Evolutionary conservation across 805 yeast species (phyloP).

Genomic region (Barnettozyma botsteinii): DNA sequence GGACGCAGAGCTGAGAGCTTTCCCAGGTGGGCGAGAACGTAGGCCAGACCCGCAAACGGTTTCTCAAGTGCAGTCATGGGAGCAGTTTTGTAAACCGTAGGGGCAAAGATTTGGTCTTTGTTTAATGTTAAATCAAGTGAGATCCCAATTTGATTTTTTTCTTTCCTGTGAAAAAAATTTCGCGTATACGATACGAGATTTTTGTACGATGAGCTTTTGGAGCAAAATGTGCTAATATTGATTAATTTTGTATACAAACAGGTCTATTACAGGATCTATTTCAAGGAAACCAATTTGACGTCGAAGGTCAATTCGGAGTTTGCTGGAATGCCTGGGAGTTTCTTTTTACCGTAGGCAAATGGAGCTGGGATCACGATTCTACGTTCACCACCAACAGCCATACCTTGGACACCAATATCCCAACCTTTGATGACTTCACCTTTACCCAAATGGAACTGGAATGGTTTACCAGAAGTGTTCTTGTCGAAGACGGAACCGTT

Average conservation of each 20-base stretch:
- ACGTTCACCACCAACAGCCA: slow-evolving; percentile 99
- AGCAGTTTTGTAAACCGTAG: no score
- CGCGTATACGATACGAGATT: background rate
- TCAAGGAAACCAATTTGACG: slow-evolving; percentile 85
- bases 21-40: slow-evolving; percentile 41
- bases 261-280: slow-evolving; percentile 39
- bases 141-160: background rate
- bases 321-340: slow-evolving; percentile 95
- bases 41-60: slow-evolving; percentile 29
- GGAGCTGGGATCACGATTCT: slow-evolving; percentile 93
- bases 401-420: slow-evolving; percentile 98
- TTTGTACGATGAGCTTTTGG: no score
- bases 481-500: slow-evolving; percentile 96
- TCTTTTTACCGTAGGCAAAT: slow-evolving; percentile 93
- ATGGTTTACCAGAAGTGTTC: slow-evolving; percentile 96
- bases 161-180: background rate
- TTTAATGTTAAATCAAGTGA: background rate
- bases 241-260: no score
- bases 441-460: slow-evolving; percentile 81
- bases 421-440: slow-evolving; percentile 99
- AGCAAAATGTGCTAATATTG: background rate
- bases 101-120: background rate
- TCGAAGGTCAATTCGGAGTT: slow-evolving; percentile 96
- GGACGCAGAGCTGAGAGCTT: slow-evolving; percentile 71
- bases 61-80: slow-evolving; percentile 18